Conservation (phyloP, 495 filamentous ascomycete genomes). For the Trypethelium eluteriae region DNA sequence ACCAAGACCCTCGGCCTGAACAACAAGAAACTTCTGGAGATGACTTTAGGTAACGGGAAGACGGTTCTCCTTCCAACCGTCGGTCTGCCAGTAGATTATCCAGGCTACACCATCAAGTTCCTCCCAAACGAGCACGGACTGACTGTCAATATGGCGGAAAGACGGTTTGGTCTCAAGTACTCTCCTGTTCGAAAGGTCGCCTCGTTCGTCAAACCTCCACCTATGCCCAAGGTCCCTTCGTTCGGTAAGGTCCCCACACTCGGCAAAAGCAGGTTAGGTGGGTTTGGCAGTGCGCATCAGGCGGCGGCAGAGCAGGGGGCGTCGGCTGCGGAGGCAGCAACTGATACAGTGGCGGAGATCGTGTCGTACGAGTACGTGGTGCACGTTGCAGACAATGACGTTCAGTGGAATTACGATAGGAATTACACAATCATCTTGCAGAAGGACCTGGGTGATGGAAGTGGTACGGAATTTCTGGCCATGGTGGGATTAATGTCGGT, state of each 20-base stretch:
- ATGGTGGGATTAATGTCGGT: constrained; percentile 13
- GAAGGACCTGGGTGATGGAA: constrained; percentile 6
- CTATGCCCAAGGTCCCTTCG: constrained; percentile 12
- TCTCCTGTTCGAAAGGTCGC: neutral
- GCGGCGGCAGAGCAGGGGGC: neutral
- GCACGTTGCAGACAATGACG: constrained; percentile 13
- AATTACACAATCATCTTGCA: constrained; percentile 12
- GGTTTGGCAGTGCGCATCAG: constrained; percentile 4
- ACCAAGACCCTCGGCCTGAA: constrained; percentile 5
- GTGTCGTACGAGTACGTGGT: constrained; percentile 14
- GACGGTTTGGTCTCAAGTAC: constrained; percentile 13
- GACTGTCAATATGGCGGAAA: constrained; percentile 13
- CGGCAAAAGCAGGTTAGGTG: constrained; percentile 12
- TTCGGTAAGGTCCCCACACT: constrained; percentile 16
- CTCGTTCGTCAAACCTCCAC: constrained; percentile 1
- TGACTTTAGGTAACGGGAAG: constrained; percentile 7
- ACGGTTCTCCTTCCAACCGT: constrained; percentile 12
- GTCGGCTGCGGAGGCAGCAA: neutral
- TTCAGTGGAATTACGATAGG: constrained; percentile 12
- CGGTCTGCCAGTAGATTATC: constrained; percentile 15
- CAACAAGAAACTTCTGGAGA: neutral
- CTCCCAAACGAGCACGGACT: constrained; percentile 11
- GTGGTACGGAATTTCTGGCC: constrained; percentile 10
- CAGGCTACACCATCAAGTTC: constrained; percentile 15
- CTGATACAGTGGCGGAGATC: neutral